Conservation (phyloP, 1,284 basidiomycete genomes). For the Ustilago lituana region DNA sequence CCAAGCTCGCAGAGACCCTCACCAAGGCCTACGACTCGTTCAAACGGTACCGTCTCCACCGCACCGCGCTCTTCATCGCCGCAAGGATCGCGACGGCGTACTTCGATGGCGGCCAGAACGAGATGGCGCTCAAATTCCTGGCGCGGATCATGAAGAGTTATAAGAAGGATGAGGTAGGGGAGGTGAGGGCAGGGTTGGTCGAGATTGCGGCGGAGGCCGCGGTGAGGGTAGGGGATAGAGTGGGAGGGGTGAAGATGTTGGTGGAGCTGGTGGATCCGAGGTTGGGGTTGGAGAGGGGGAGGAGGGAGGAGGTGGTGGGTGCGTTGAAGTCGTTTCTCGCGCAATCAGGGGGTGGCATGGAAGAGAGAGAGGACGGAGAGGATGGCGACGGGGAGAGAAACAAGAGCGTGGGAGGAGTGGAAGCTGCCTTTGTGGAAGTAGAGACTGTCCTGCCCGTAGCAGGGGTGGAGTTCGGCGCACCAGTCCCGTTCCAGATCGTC, state of each 20-base stretch:
- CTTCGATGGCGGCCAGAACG: slow-evolving; percentile 30
- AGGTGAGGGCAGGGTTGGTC: slow-evolving; percentile 18
- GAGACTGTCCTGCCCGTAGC: slow-evolving; percentile 14
- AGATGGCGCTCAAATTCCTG: slow-evolving; percentile 57
- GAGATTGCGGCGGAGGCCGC: slow-evolving; percentile 31
- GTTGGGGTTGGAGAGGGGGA: slow-evolving; percentile 3
- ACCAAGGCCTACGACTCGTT: slow-evolving; percentile 56
- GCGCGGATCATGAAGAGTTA: slow-evolving; percentile 55
- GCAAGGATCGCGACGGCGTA: slow-evolving; percentile 52
- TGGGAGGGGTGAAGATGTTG: slow-evolving; percentile 16
- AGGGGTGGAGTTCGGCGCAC: slow-evolving; percentile 14
- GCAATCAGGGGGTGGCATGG: background rate
- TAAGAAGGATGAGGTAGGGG: slow-evolving; percentile 26
- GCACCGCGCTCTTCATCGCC: slow-evolving; percentile 47
- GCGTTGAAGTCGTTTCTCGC: slow-evolving; percentile 11
- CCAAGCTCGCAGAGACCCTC: slow-evolving; percentile 45
- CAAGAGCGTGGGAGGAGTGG: background rate
- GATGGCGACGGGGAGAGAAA: background rate
- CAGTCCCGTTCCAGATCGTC: slow-evolving; percentile 19
- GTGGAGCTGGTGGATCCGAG: slow-evolving; percentile 18
- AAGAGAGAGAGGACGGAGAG: background rate
- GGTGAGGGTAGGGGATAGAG: slow-evolving; percentile 15
- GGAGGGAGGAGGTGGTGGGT: slow-evolving; percentile 5
- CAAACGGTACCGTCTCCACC: slow-evolving; percentile 23
- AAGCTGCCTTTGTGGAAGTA: slow-evolving; percentile 1